Evolutionary conservation across 331 rosid species (phyloP).

Genomic region (Quercus tomentella): DNA sequence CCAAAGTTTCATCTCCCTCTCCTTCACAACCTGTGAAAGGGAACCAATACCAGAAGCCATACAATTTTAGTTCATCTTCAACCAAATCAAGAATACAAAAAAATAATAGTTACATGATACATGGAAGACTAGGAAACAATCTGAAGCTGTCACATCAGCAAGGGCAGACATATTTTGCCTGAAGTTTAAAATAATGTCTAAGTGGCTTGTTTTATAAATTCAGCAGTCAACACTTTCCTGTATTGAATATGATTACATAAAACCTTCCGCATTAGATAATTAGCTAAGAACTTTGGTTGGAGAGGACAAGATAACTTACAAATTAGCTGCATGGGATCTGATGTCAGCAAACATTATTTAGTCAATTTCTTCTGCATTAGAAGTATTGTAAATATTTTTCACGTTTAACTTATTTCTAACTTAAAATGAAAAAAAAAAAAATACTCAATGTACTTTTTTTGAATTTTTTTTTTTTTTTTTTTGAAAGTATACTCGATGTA

Average conservation of each 20-base stretch:
- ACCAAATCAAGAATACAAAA: background rate
- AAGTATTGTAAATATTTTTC: background rate
- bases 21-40: conserved; percentile 38
- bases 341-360: background rate
- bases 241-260: background rate
- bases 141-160: background rate
- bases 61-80: conserved; percentile 1
- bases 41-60: conserved; percentile 7
- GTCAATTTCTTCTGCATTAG: background rate
- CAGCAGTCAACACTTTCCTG: background rate
- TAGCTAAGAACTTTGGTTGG: background rate
- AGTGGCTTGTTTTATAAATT: background rate
- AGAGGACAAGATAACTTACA: background rate
- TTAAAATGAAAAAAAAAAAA: background rate
- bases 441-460: background rate
- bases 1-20: conserved; percentile 26
- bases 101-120: background rate
- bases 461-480: too few species aligned
- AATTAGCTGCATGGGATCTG: background rate
- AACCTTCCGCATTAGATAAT: background rate
- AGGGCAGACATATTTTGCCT: background rate
- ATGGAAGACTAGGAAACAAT: background rate
- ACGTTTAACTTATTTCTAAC: background rate
- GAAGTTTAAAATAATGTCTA: background rate
- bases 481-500: background rate